Conservation (phyloP, 2,329 filamentous ascomycete species). For the Cordyceps fumosorosea region DNA sequence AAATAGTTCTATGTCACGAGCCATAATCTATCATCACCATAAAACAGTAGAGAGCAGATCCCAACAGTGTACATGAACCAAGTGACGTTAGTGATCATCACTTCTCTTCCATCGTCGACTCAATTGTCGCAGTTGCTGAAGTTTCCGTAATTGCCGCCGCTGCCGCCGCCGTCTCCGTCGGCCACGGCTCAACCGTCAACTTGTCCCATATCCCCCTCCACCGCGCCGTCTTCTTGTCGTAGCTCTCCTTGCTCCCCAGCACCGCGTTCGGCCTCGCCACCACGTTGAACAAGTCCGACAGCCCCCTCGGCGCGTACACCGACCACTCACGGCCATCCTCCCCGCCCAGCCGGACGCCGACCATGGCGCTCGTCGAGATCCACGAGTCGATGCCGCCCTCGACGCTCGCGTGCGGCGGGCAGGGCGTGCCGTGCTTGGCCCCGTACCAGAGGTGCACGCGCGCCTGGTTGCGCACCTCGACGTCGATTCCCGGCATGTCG, state of each 20-base stretch:
- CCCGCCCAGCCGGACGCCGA: slow-evolving; percentile 19
- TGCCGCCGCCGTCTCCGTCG: background rate
- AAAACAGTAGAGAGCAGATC: too few relatives aligned
- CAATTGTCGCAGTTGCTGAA: too few relatives aligned
- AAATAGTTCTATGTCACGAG: too few relatives aligned
- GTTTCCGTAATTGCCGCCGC: too few relatives aligned
- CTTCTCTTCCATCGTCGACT: too few relatives aligned
- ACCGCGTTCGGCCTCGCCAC: slow-evolving; percentile 26
- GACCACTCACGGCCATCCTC: slow-evolving; percentile 22
- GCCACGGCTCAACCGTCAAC: slow-evolving; percentile 23
- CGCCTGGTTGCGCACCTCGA: slow-evolving; percentile 33
- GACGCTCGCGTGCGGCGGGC: slow-evolving; percentile 23
- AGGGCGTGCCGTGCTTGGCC: slow-evolving; percentile 25
- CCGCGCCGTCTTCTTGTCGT: slow-evolving; percentile 25
- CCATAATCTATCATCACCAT: too few relatives aligned
- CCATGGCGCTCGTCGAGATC: slow-evolving; percentile 29
- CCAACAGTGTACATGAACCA: too few relatives aligned
- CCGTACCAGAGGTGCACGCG: slow-evolving; percentile 33
- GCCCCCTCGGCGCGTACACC: slow-evolving; percentile 29
- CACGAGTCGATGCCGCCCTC: slow-evolving; percentile 29
- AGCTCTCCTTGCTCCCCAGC: slow-evolving; percentile 22
- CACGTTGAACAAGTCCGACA: slow-evolving; percentile 30
- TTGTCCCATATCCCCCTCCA: slow-evolving; percentile 26
- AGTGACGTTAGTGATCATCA: too few relatives aligned
- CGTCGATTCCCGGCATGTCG: slow-evolving; percentile 21